phyloP scores from a whole-genome alignment of 768 basidiomycete species.

The Pisolithus albus region DNA sequence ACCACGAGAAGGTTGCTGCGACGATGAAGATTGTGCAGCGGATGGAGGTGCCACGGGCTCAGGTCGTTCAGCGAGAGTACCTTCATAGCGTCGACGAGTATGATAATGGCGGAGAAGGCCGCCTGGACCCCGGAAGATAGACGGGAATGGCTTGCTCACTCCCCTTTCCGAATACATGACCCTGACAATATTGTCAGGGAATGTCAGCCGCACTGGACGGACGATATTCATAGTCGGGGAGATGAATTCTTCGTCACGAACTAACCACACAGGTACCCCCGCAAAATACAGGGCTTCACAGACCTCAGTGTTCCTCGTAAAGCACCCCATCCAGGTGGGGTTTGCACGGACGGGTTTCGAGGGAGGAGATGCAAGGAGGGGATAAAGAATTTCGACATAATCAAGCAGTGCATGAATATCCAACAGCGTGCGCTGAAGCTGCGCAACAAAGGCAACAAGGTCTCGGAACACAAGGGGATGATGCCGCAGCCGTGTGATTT shows the following conservation, averaged over 20 bases:
- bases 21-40: too few relatives aligned
- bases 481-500: not conserved
- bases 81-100: too few relatives aligned
- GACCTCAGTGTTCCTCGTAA: not conserved
- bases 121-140: too few relatives aligned
- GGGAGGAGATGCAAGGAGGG: not conserved
- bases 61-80: too few relatives aligned
- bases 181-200: too few relatives aligned
- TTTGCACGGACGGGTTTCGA: not conserved
- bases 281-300: constrained; percentile 4
- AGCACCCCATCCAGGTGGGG: constrained; percentile 10
- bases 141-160: too few relatives aligned
- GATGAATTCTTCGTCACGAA: not conserved
- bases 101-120: too few relatives aligned
- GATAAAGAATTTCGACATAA: constrained; percentile 1
- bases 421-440: not conserved
- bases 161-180: too few relatives aligned
- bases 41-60: too few relatives aligned
- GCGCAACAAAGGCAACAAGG: constrained; percentile 1
- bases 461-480: constrained; percentile 2
- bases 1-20: too few relatives aligned
- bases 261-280: constrained; percentile 8
- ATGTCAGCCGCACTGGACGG: too few relatives aligned
- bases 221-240: not conserved
- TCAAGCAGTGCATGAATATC: constrained; percentile 7